These are phyloP conservation scores for Pseudocercospora ulei DNA, from an alignment of 2,329 filamentous ascomycete genomes.

Conservation along the genomic window DNA sequence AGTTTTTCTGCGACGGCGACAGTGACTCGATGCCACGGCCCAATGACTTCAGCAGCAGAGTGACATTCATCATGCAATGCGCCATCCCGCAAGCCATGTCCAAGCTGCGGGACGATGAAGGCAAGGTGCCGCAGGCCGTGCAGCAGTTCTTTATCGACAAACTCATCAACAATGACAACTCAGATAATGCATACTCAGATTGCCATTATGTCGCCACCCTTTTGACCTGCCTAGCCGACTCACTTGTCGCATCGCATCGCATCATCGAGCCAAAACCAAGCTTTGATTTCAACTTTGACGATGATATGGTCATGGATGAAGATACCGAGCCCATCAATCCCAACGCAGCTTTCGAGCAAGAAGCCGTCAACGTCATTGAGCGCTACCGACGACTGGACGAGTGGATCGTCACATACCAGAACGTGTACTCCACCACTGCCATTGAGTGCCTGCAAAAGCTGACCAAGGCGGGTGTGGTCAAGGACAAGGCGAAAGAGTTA, in stretches of 20 bases:
- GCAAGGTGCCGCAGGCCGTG: slow-evolving; percentile 67
- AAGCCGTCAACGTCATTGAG: slow-evolving; percentile 53
- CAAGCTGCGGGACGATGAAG: slow-evolving; percentile 61
- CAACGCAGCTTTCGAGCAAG: slow-evolving; percentile 47
- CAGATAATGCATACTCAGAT: slow-evolving; percentile 77
- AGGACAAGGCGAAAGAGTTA: slow-evolving; percentile 48
- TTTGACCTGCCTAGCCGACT: slow-evolving; percentile 54
- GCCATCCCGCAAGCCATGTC: slow-evolving; percentile 75
- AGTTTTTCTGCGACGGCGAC: slow-evolving; percentile 71
- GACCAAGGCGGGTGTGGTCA: slow-evolving; percentile 46
- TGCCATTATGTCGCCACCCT: slow-evolving; percentile 77
- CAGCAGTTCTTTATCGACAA: slow-evolving; percentile 81
- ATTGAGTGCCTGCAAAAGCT: slow-evolving; percentile 51
- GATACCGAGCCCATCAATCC: slow-evolving; percentile 38
- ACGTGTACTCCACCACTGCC: slow-evolving; percentile 53
- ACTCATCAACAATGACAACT: slow-evolving; percentile 88
- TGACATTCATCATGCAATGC: slow-evolving; percentile 72
- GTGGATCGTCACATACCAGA: slow-evolving; percentile 57
- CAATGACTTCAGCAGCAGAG: slow-evolving; percentile 85
- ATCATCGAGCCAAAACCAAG: slow-evolving; percentile 22
- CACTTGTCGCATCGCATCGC: slow-evolving; percentile 39
- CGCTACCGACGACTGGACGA: slow-evolving; percentile 56
- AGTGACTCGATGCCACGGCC: slow-evolving; percentile 56
- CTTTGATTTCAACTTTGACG: slow-evolving; percentile 38
- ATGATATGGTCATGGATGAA: slow-evolving; percentile 40